Evolutionary conservation across 1,139 yeast species (phyloP), one percentile per base, ranked within the genome.

Genomic region (Pichia sp.): DNA sequence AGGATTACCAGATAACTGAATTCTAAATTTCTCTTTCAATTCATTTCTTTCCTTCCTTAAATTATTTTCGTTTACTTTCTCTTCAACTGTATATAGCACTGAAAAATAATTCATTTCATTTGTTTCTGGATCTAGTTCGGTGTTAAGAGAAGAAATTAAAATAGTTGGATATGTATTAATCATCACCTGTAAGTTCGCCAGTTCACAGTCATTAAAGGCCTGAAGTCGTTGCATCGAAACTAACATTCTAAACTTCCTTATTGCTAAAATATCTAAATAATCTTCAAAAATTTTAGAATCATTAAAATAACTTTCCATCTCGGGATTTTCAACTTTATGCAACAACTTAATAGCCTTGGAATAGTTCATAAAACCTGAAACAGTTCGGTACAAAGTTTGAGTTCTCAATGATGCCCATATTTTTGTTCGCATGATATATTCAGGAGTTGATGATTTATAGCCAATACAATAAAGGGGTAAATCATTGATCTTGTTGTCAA

Each of bases 221-320:
- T 70, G 66, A 54, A 74, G 72, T 43, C 82, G 68, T 60, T 87
- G 96, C 78, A 86, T 76, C 0, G 95, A 82, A 6, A 83, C 77
- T 9, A 87, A 68, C 51, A 87, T 60, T 38, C 76, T 69, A 57
- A 84, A 85, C 58, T 87, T 87, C 40, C 90, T 64, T 30, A 64
- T 63, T 1, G 82, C 79, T 67, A 85, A 72, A 6, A 65, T 64
- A 27, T 55, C 51, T 2, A 75, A 74, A 35, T 63, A 66, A 46
- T 66, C 74, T 35, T 64, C 48, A 47, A 58, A 66, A n/a, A 53
- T 61, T 30, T 52, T 57, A 40, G 67, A 72, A 20, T 48, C 51
- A 1, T 45, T 41, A 20, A 31, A 20, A 7, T 35, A 24, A 23
- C 46, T 49, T 2, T 51, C 55, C n/a, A n/a, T n/a, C n/a, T n/a